Evolutionary conservation across 2,329 filamentous ascomycete genomes (phyloP).

Genomic region (Venturia oleaginea): DNA sequence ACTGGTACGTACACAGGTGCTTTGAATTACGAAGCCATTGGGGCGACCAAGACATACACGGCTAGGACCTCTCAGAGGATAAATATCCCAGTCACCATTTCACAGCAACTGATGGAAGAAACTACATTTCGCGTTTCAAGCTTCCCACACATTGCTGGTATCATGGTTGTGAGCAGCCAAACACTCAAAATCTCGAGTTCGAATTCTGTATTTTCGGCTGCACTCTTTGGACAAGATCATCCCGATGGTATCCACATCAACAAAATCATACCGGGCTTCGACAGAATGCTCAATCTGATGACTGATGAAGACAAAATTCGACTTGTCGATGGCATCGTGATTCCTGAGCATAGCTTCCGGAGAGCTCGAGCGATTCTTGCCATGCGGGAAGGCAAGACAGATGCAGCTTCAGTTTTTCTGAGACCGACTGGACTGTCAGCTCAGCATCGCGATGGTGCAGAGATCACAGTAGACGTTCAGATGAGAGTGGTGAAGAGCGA

Average conservation of each 20-base stretch:
- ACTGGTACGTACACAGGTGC: slow-evolving; percentile 62
- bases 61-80: slow-evolving; percentile 67
- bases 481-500: slow-evolving; percentile 94
- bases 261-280: slow-evolving; percentile 77
- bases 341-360: slow-evolving; percentile 92
- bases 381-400: slow-evolving; percentile 70
- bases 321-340: slow-evolving; percentile 86
- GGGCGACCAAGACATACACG: slow-evolving; percentile 69
- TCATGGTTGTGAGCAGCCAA: slow-evolving; percentile 79
- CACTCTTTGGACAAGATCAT: slow-evolving; percentile 80
- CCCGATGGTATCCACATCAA: slow-evolving; percentile 73
- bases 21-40: slow-evolving; percentile 68
- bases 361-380: slow-evolving; percentile 77
- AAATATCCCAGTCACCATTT: slow-evolving; percentile 76
- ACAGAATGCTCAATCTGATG: slow-evolving; percentile 70
- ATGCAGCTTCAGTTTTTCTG: slow-evolving; percentile 68
- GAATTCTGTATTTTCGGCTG: slow-evolving; percentile 88
- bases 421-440: slow-evolving; percentile 77
- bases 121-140: slow-evolving; percentile 77
- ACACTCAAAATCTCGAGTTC: slow-evolving; percentile 78
- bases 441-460: slow-evolving; percentile 80
- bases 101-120: slow-evolving; percentile 60
- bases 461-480: slow-evolving; percentile 90
- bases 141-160: slow-evolving; percentile 94
- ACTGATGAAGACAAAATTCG: slow-evolving; percentile 78